Evolutionary conservation across 768 basidiomycete species (phyloP).

Genomic region (Saitozyma sp.): DNA sequence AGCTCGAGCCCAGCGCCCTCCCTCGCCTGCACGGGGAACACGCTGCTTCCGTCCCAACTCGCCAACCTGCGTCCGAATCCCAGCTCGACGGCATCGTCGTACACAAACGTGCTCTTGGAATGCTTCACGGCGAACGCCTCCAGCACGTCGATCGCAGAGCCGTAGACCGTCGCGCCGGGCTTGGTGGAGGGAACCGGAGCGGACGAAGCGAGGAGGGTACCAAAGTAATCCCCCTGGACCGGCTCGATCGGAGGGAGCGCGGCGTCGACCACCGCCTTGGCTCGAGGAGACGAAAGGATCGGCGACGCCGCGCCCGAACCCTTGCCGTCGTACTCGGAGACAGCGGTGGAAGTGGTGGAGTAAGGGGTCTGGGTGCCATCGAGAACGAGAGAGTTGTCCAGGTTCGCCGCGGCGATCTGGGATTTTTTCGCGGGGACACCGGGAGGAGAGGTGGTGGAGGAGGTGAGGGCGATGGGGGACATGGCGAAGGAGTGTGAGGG

Average conservation of each 20-base stretch:
- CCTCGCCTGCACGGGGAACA: slow-evolving; percentile 37
- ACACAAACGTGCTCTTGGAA: slow-evolving; percentile 42
- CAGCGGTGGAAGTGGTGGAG: slow-evolving; percentile 43
- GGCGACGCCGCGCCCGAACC: slow-evolving; percentile 3
- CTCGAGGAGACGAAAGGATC: slow-evolving; percentile 3
- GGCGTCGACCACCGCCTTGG: slow-evolving; percentile 23
- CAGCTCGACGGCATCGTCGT: slow-evolving; percentile 46
- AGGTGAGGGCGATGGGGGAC: slow-evolving; percentile 37
- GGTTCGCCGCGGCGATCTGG: slow-evolving; percentile 29
- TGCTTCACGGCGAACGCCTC: slow-evolving; percentile 42
- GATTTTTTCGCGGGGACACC: slow-evolving; percentile 30
- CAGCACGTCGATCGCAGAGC: slow-evolving; percentile 40
- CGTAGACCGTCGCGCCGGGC: slow-evolving; percentile 37
- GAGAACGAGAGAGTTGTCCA: slow-evolving; percentile 26
- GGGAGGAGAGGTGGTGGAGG: slow-evolving; percentile 44
- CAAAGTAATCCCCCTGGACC: slow-evolving; percentile 33
- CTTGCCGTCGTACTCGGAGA: slow-evolving; percentile 36
- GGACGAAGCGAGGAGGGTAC: slow-evolving; percentile 31
- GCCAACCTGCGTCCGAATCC: slow-evolving; percentile 41
- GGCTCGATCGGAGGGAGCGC: slow-evolving; percentile 19
- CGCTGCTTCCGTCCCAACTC: slow-evolving; percentile 12
- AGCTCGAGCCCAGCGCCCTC: slow-evolving; percentile 44
- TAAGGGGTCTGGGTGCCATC: slow-evolving; percentile 42
- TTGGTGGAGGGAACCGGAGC: slow-evolving; percentile 27
- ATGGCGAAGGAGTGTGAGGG: slow-evolving; percentile 13